phyloP scores from a whole-genome alignment of 441 rosid genomes.

The Flueggea neowawraea region DNA sequence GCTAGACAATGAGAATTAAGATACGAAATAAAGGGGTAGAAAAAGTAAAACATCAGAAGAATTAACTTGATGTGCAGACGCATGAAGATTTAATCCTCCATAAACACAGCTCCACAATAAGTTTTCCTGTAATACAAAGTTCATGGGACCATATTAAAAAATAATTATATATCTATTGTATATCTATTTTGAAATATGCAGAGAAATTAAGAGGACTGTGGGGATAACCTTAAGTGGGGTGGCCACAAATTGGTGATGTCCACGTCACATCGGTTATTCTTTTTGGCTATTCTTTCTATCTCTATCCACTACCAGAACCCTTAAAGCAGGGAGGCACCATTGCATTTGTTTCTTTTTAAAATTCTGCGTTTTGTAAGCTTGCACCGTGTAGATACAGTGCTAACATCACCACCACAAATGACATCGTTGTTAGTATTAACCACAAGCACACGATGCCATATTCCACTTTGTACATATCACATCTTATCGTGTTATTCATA shows the following conservation, averaged over 20 bases:
- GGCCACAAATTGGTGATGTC: constrained; percentile 60
- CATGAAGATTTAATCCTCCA: too few relatives aligned
- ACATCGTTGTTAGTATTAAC: constrained; percentile 17
- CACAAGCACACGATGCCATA: constrained; percentile 33
- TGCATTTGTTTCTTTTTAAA: constrained; percentile 10
- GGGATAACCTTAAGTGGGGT: constrained; percentile 32
- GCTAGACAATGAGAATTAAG: too few relatives aligned
- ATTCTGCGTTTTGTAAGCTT: constrained; percentile 1
- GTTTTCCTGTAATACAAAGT: too few relatives aligned
- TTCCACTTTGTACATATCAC: constrained; percentile 38
- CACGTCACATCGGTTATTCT: constrained; percentile 37
- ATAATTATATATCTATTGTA: too few relatives aligned
- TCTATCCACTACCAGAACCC: constrained; percentile 31
- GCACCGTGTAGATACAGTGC: constrained; percentile 23
- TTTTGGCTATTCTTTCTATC: constrained; percentile 22
- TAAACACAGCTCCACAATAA: too few relatives aligned
- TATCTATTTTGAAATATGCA: too few relatives aligned
- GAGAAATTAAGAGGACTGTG: not conserved
- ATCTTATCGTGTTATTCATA: constrained; percentile 23
- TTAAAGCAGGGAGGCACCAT: constrained; percentile 26
- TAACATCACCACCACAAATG: constrained; percentile 31
- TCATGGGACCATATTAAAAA: too few relatives aligned
- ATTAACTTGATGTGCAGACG: too few relatives aligned
- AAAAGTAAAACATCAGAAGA: too few relatives aligned
- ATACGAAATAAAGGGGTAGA: too few relatives aligned